Conservation (phyloP, 2,329 filamentous ascomycete species). For the Thermothelomyces thermophilus region DNA sequence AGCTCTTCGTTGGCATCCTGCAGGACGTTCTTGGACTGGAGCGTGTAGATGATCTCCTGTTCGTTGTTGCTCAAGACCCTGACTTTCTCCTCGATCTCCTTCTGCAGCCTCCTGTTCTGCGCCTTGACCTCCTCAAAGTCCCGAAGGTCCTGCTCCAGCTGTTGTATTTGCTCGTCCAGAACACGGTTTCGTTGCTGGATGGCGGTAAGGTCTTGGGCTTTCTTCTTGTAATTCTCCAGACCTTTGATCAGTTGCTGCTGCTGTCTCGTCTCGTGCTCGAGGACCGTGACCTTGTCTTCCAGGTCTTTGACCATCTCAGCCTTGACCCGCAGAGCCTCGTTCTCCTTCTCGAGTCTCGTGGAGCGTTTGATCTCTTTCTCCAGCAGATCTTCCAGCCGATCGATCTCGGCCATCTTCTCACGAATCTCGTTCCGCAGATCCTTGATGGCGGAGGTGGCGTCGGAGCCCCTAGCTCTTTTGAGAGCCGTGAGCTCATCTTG, state of each 20-base stretch:
- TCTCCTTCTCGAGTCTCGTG: constrained; percentile 42
- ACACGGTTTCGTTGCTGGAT: constrained; percentile 38
- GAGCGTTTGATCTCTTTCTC: constrained; percentile 45
- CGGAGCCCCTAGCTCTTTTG: constrained; percentile 46
- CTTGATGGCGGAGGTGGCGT: constrained; percentile 46
- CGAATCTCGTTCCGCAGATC: constrained; percentile 51
- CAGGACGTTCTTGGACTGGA: constrained; percentile 25
- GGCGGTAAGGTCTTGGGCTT: constrained; percentile 28
- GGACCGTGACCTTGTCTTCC: constrained; percentile 53
- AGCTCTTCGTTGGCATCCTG: constrained; percentile 26
- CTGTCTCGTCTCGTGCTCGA: constrained; percentile 45
- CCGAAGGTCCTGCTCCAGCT: constrained; percentile 29
- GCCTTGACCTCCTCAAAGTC: constrained; percentile 31
- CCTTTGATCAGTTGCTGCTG: constrained; percentile 33
- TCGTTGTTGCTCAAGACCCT: constrained; percentile 43
- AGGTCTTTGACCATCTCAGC: constrained; percentile 45
- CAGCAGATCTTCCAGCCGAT: constrained; percentile 60
- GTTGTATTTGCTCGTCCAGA: constrained; percentile 39
- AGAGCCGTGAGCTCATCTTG: constrained; percentile 49
- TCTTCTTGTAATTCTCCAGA: constrained; percentile 33
- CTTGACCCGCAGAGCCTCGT: constrained; percentile 40
- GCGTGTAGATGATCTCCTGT: constrained; percentile 35
- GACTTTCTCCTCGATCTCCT: constrained; percentile 40
- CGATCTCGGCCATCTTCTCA: constrained; percentile 54
- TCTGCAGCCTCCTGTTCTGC: constrained; percentile 35